Conservation (phyloP, 371 early-diverging fungal genomes). For the Saksenaea oblongispora region DNA sequence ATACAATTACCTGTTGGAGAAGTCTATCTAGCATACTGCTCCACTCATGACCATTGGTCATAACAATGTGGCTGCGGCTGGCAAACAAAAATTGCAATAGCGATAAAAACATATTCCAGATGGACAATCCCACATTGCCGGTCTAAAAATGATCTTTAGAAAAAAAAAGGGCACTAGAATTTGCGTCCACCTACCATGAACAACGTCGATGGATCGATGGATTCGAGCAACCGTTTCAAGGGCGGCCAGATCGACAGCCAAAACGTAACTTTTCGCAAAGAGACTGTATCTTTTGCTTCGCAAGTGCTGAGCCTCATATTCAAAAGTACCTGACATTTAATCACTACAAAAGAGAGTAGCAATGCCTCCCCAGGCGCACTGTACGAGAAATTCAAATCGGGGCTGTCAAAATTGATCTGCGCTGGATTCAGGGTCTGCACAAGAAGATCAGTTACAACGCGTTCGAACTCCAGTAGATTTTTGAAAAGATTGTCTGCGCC, state of each 20-base stretch:
- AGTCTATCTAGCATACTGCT: constrained; percentile 36
- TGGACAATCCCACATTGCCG: constrained; percentile 36
- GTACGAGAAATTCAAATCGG: constrained; percentile 46
- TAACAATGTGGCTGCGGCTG: constrained; percentile 37
- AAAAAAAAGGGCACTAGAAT: neutral
- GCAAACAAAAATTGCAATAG: constrained; percentile 46
- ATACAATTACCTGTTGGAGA: constrained; percentile 31
- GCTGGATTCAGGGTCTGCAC: constrained; percentile 40
- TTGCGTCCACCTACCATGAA: constrained; percentile 22
- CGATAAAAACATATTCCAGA: constrained; percentile 52
- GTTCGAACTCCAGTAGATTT: constrained; percentile 37
- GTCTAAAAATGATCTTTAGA: constrained; percentile 16
- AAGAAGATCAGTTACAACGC: constrained; percentile 39
- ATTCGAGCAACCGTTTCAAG: constrained; percentile 28
- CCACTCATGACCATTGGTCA: constrained; percentile 53
- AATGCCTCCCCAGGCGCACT: constrained; percentile 44
- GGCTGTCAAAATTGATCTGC: constrained; percentile 36
- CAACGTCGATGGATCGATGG: constrained; percentile 27
- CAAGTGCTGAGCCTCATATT: constrained; percentile 13
- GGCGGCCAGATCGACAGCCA: constrained; percentile 51
- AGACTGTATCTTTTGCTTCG: constrained; percentile 3
- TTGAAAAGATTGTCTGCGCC: constrained; percentile 20
- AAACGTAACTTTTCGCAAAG: constrained; percentile 16
- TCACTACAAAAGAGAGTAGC: constrained; percentile 35
- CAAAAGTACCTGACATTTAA: constrained; percentile 45